Percentiles rank a stretch among this genome's conserved stretches.
Evolutionary conservation across 2,329 filamentous ascomycete genomes (phyloP).

Genomic region (Ceratocystis cacaofunesta): DNA sequence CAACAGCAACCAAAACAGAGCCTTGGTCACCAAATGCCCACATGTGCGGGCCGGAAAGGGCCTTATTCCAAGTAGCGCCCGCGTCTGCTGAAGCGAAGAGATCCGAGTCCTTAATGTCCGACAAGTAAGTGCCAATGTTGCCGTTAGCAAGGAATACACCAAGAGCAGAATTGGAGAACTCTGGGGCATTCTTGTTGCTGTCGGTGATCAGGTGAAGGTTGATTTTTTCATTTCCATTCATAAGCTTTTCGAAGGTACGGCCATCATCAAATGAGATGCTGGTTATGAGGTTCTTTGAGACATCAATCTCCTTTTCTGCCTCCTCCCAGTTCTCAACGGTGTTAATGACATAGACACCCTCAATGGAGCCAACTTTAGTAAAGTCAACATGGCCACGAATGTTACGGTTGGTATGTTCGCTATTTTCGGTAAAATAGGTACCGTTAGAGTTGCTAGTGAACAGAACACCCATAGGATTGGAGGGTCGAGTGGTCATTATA

Average conservation of each 20-base stretch:
- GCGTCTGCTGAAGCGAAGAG: conserved; percentile 86
- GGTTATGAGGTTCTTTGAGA: conserved; percentile 55
- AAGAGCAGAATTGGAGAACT: conserved; percentile 87
- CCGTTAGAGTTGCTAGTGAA: conserved; percentile 97
- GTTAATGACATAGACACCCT: conserved; percentile 85
- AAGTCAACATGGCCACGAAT: conserved; percentile 69
- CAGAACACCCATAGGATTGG: conserved; percentile 65
- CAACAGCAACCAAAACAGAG: conserved; percentile 70
- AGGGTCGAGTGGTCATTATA: conserved; percentile 56
- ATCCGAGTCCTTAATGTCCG: conserved; percentile 56
- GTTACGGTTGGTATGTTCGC: conserved; percentile 84
- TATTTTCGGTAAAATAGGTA: conserved; percentile 84
- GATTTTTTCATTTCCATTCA: conserved; percentile 49
- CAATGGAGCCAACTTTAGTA: conserved; percentile 80
- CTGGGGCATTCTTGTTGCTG: conserved; percentile 62
- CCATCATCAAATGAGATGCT: conserved; percentile 94
- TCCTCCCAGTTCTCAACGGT: conserved; percentile 74
- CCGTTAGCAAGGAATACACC: conserved; percentile 89
- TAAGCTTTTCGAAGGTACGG: conserved; percentile 63
- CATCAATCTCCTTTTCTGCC: conserved; percentile 38
- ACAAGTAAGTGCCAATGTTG: conserved; percentile 66
- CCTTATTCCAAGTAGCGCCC: conserved; percentile 66
- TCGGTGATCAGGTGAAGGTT: conserved; percentile 90
- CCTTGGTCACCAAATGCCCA: conserved; percentile 95
- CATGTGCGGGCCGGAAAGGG: conserved; percentile 69